phyloP scores from a whole-genome alignment of 345 rosid genomes.

The Eucalyptus cladocalyx region DNA sequence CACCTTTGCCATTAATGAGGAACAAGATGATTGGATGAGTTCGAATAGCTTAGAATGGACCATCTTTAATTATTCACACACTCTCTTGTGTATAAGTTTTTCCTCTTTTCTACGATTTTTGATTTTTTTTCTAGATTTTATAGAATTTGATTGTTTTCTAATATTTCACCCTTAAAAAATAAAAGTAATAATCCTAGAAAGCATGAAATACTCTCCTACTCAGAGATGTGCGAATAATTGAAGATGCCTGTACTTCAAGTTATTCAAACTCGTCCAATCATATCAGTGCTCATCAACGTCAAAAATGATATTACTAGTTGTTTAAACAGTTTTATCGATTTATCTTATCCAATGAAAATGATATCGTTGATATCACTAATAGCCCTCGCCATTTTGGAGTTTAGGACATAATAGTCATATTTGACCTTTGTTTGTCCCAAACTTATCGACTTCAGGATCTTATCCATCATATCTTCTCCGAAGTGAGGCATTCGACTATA shows the following conservation, averaged over 20 bases:
- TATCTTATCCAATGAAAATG: fast-evolving
- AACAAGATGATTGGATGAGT: neutral
- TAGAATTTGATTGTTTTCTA: neutral
- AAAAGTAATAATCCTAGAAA: neutral
- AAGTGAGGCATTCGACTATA: neutral
- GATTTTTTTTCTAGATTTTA: neutral
- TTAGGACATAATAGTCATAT: neutral
- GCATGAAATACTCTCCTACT: neutral
- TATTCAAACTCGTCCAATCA: neutral
- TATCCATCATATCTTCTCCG: neutral
- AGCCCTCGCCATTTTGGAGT: neutral
- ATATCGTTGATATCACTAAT: neutral
- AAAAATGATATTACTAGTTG: neutral
- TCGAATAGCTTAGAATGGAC: neutral
- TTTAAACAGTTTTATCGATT: neutral
- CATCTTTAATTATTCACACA: neutral
- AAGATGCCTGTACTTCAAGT: neutral
- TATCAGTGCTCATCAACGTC: fast-evolving
- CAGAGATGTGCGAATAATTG: neutral
- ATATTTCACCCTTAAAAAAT: neutral
- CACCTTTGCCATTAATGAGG: neutral
- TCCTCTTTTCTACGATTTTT: neutral
- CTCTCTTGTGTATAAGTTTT: neutral
- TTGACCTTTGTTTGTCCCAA: neutral
- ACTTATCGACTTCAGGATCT: neutral